Evolutionary conservation across 148 eudicot species (phyloP), one percentile per base, ranked within the genome.

Genomic region (Persicaria maculosa): DNA sequence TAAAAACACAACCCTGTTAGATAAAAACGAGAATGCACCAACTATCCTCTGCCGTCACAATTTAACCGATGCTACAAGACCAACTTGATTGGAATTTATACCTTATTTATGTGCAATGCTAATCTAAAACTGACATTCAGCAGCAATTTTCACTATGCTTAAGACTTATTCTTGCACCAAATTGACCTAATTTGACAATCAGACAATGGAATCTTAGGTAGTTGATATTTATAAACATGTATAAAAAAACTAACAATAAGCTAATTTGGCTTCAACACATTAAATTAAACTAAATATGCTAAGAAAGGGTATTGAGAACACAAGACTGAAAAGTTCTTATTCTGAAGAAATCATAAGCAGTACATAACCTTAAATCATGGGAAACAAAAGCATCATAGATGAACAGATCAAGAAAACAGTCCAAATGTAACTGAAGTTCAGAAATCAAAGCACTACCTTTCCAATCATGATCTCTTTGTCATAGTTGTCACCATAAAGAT

Each of bases 391-490:
- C 9, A 68, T 44, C n/a, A 68, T 0, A 68, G 72, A 43, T 17
- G 72, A 43, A n/a, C 45, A 68, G n/a, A 7, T 43, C 50, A 68
- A 50, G 20, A 6, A n/a, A 25, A 71, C 45, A 7, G 40, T 4
- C 44, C 19, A 43, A 16, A n/a, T 45, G 43, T 4, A 40, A 6
- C 6, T 17, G 50, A 72, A 45, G 31, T 22, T 22, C 25, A 22
- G 25, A 22, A 22, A 22, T 67, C 31, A 57, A 52, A 61, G 47
- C 5, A 4, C 22, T 68, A 78, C 84, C 86, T 86, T 81, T 31
- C 86, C 86, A 36, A 86, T 16, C 86, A 83, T 74, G 73, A 86
- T 83, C 78, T 86, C 89, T 36, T 86, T 83, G 75, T 83, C 79
- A 57, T 81, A 77, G 7, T 78, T 47, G 17, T 73, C 20, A 44